Conservation (phyloP, 768 basidiomycete genomes). For the Xanthoconium stramineum region DNA sequence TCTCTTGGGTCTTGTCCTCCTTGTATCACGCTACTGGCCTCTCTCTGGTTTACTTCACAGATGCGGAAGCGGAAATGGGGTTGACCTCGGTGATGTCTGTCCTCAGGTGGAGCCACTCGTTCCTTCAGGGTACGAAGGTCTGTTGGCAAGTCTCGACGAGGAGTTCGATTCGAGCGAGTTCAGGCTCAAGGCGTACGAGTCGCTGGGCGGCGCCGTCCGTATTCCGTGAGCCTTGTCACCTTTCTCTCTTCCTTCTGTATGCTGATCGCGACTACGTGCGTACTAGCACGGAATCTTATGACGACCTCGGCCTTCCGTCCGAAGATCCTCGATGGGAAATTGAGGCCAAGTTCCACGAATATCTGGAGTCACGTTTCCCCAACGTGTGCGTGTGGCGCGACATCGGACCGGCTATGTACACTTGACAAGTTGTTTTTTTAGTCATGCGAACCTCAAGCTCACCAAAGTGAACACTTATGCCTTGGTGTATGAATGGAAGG, state of each 20-base stretch:
- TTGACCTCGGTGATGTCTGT: slow-evolving; percentile 18
- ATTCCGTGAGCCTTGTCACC: slow-evolving; percentile 26
- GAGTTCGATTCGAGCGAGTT: slow-evolving; percentile 24
- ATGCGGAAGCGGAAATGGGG: not conserved
- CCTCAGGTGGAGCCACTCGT: slow-evolving; percentile 25
- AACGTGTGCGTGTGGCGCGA: slow-evolving; percentile 42
- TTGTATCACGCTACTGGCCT: slow-evolving; percentile 5
- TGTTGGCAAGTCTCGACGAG: slow-evolving; percentile 25
- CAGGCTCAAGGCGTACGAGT: slow-evolving; percentile 30
- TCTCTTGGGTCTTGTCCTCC: slow-evolving; percentile 11
- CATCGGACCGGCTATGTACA: not conserved
- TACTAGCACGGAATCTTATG: slow-evolving; percentile 51
- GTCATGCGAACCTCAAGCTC: slow-evolving; percentile 46
- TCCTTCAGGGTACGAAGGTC: slow-evolving; percentile 8
- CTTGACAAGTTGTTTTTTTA: slow-evolving; percentile 15
- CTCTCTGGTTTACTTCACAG: not conserved
- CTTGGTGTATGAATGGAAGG: slow-evolving; percentile 60
- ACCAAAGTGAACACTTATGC: slow-evolving; percentile 61
- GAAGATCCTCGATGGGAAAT: slow-evolving; percentile 44
- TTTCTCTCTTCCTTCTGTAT: no score
- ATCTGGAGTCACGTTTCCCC: slow-evolving; percentile 49
- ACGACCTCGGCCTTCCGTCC: slow-evolving; percentile 46
- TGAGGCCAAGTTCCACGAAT: slow-evolving; percentile 23
- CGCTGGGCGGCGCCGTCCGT: slow-evolving; percentile 34
- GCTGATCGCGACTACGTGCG: not conserved